phyloP scores from a whole-genome alignment of 768 basidiomycete genomes.

The Lentinula detonsa region DNA sequence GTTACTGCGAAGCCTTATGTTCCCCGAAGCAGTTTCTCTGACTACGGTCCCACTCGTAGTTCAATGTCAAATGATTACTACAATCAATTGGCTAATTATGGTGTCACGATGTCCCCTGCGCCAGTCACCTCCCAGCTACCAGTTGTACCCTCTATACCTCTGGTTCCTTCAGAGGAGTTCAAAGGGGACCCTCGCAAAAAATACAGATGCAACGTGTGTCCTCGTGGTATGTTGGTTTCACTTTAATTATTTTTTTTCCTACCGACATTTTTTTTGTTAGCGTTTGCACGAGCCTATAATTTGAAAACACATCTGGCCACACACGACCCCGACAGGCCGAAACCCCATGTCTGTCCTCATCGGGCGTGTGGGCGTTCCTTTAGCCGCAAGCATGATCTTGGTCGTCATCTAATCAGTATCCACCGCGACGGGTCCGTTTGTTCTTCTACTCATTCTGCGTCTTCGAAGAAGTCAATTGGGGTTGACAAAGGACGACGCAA shows the following conservation, averaged over 20 bases:
- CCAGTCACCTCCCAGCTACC: constrained; percentile 49
- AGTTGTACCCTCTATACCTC: constrained; percentile 34
- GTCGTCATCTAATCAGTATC: constrained; percentile 82
- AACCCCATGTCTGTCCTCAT: constrained; percentile 87
- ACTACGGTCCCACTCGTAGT: constrained; percentile 53
- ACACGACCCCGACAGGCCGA: constrained; percentile 86
- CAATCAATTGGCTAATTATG: constrained; percentile 44
- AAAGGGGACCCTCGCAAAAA: constrained; percentile 70
- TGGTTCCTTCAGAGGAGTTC: constrained; percentile 36
- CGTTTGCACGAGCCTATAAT: constrained; percentile 91
- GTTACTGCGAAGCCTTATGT: constrained; percentile 28
- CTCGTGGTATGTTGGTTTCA: constrained; percentile 46
- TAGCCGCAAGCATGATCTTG: constrained; percentile 90
- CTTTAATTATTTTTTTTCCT: constrained; percentile 2
- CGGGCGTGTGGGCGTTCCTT: constrained; percentile 84
- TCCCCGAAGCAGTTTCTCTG: constrained; percentile 54
- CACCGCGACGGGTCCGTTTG: constrained; percentile 65
- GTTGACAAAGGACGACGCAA: constrained; percentile 55
- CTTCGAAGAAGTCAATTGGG: constrained; percentile 52
- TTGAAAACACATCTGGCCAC: constrained; percentile 94
- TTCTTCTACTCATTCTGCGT: constrained; percentile 30
- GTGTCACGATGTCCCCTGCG: constrained; percentile 46
- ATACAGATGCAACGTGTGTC: constrained; percentile 71
- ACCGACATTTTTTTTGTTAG: constrained; percentile 28
- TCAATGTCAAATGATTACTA: constrained; percentile 42